Conservation (phyloP, 352 stramenopile species). For the Globisporangium recalcitrans region DNA sequence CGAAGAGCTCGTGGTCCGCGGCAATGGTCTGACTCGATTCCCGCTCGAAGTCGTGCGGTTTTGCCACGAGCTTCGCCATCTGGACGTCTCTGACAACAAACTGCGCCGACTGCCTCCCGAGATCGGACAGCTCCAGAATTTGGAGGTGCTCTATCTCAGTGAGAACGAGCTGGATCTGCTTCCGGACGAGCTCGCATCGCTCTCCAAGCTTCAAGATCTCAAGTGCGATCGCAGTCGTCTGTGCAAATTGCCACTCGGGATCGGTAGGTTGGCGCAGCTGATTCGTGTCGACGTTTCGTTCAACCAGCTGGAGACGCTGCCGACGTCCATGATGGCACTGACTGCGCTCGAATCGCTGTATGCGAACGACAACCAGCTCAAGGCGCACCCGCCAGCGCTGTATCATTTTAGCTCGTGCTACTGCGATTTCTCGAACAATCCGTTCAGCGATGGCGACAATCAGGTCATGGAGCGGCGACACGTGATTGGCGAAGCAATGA, state of each 20-base stretch:
- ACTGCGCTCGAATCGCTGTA: constrained; percentile 31
- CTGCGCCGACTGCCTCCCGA: constrained; percentile 32
- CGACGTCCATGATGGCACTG: constrained; percentile 45
- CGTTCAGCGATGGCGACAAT: constrained; percentile 25
- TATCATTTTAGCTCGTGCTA: constrained; percentile 23
- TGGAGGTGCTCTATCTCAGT: constrained; percentile 38
- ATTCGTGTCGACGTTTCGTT: constrained; percentile 38
- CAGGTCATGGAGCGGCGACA: neutral
- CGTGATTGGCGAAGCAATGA: constrained; percentile 19
- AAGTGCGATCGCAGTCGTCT: constrained; percentile 38
- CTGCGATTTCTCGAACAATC: constrained; percentile 64
- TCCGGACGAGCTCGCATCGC: constrained; percentile 32
- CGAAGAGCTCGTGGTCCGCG: constrained; percentile 28
- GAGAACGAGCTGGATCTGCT: constrained; percentile 38
- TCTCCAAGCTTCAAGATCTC: constrained; percentile 31
- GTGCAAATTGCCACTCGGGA: constrained; percentile 24
- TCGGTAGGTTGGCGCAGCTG: constrained; percentile 33
- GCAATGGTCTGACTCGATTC: constrained; percentile 34
- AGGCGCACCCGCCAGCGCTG: constrained; percentile 23
- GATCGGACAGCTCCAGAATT: constrained; percentile 27
- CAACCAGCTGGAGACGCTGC: constrained; percentile 40
- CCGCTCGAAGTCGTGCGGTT: constrained; percentile 35
- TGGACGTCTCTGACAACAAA: constrained; percentile 51
- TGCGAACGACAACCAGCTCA: constrained; percentile 46
- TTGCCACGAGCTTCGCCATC: constrained; percentile 28